phyloP scores from a whole-genome alignment of 2,329 filamentous ascomycete genomes.

The Botrytis galanthina region DNA sequence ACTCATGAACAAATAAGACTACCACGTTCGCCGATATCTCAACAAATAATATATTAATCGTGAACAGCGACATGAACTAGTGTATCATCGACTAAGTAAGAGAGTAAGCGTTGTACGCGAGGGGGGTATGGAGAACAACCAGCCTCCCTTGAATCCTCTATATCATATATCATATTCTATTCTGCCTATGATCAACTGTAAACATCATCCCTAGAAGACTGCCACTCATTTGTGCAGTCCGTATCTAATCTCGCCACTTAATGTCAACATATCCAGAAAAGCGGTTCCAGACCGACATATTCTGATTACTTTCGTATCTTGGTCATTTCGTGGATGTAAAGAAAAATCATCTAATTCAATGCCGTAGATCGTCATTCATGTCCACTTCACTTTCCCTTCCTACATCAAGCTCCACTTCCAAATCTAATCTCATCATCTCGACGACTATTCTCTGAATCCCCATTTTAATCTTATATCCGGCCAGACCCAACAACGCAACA shows the following conservation, averaged over 20 bases:
- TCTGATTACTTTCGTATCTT: background rate
- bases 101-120: background rate
- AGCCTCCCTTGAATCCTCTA: background rate
- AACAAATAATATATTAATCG: background rate
- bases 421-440: constrained; percentile 23
- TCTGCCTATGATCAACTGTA: background rate
- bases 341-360: too few species aligned
- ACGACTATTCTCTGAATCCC: constrained; percentile 25
- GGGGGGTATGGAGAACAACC: background rate
- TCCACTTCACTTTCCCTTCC: constrained; percentile 19
- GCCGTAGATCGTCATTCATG: background rate
- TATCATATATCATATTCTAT: background rate
- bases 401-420: constrained; percentile 22
- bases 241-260: background rate
- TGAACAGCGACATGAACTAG: too few species aligned
- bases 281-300: too few species aligned
- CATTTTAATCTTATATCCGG: constrained; percentile 30
- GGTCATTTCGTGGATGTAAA: background rate
- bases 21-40: rapidly evolving
- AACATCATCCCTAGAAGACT: background rate
- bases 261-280: background rate
- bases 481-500: constrained; percentile 33
- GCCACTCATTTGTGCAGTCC: background rate
- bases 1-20: background rate
- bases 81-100: too few species aligned